phyloP scores from a whole-genome alignment of 2,329 filamentous ascomycete genomes.

The Fusarium redolens region DNA sequence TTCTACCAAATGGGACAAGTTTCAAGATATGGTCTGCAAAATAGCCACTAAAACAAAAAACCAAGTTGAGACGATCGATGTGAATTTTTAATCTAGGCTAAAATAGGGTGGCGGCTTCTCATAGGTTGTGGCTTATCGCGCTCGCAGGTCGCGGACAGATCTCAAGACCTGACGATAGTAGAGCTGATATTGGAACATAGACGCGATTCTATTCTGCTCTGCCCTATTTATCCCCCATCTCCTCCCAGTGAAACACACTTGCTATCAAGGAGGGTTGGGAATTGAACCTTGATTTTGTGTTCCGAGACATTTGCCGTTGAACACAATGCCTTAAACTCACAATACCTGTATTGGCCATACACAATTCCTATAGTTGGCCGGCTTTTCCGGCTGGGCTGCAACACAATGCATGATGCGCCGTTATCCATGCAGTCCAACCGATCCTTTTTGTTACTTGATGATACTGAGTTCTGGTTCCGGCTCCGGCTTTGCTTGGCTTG shows the following conservation, averaged over 20 bases:
- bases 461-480: neutral
- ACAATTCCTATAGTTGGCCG: constrained; percentile 9
- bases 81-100: neutral
- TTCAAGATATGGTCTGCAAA: neutral
- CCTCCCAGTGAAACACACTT: constrained; percentile 11
- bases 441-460: constrained; percentile 6
- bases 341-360: constrained; percentile 14
- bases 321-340: constrained; percentile 25
- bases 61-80: neutral
- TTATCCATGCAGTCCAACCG: constrained; percentile 3
- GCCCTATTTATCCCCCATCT: constrained; percentile 3
- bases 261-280: neutral
- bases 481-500: neutral
- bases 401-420: constrained; percentile 5
- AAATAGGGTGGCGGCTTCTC: constrained; percentile 1
- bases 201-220: neutral
- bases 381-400: constrained; percentile 20
- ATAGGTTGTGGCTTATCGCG: neutral
- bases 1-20: constrained; percentile 4
- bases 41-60: constrained; percentile 3
- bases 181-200: constrained; percentile 3
- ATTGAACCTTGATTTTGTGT: constrained; percentile 2
- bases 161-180: neutral
- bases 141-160: neutral
- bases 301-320: constrained; percentile 4